These are phyloP conservation scores for Curvularia hawaiiensis DNA, from an alignment of 2,329 filamentous ascomycete genomes.

Conservation along the genomic window DNA sequence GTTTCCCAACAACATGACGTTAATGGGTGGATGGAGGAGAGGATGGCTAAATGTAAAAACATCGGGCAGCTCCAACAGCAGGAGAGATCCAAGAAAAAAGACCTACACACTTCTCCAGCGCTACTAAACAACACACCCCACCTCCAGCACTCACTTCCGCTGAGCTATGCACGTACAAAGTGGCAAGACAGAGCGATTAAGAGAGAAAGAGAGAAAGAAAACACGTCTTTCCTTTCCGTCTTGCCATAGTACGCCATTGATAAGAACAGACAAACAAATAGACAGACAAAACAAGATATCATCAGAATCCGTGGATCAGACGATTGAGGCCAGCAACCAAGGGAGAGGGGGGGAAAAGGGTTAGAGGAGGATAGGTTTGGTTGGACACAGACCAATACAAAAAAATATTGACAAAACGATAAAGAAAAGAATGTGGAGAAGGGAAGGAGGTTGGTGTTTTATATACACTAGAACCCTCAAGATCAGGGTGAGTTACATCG, in stretches of 20 bases:
- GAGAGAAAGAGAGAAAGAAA: neutral
- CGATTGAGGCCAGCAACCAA: constrained; percentile 2
- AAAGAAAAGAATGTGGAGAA: constrained; percentile 12
- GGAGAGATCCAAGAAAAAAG: neutral
- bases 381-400: constrained; percentile 13
- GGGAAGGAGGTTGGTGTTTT: constrained; percentile 3
- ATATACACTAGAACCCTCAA: constrained; percentile 3
- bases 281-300: constrained; percentile 4
- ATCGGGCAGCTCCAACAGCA: neutral
- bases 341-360: neutral
- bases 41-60: neutral
- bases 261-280: neutral
- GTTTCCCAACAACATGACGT: constrained; percentile 7
- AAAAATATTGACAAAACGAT: constrained; percentile 4
- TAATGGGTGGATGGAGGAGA: constrained; percentile 1
- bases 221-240: constrained; percentile 7
- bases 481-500: constrained; percentile 3
- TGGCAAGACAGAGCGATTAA: neutral
- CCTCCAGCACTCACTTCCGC: neutral
- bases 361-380: neutral
- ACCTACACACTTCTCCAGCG: neutral
- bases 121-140: neutral
- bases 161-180: neutral
- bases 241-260: constrained; percentile 12
- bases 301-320: constrained; percentile 7